Conservation (phyloP, 2,329 filamentous ascomycete species). For the Fusarium nelsonii region DNA sequence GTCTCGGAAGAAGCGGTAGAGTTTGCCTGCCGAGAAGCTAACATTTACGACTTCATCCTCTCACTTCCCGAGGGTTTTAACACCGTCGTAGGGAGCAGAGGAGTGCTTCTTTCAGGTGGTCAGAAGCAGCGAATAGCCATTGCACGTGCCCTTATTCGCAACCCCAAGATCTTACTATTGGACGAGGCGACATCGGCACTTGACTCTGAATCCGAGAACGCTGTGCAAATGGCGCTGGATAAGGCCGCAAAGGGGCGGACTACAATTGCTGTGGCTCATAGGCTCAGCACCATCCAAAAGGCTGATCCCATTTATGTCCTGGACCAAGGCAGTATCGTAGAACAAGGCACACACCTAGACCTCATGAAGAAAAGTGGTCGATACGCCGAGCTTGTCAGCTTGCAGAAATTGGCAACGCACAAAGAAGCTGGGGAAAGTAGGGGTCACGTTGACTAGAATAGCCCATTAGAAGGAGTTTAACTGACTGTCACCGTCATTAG, state of each 20-base stretch:
- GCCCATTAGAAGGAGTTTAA: no score
- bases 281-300: constrained; percentile 91
- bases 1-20: constrained; percentile 79
- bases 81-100: no score
- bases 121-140: constrained; percentile 97
- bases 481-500: no score
- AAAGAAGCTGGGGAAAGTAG: no score
- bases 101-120: constrained; percentile 85
- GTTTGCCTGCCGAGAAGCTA: no score
- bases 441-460: no score
- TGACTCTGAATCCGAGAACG: constrained; percentile 80
- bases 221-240: constrained; percentile 84
- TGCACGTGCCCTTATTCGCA: constrained; percentile 88
- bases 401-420: constrained; percentile 76
- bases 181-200: constrained; percentile 85
- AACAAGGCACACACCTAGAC: constrained; percentile 83
- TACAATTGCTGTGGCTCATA: constrained; percentile 93
- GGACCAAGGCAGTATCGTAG: constrained; percentile 86
- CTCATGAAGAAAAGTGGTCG: constrained; percentile 76
- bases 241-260: constrained; percentile 87
- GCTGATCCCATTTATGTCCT: constrained; percentile 98
- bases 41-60: no score
- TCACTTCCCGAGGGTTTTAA: no score
- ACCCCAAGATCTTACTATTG: constrained; percentile 79
- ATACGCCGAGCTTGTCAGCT: constrained; percentile 82